A percentile compares a stretch with the other conserved stretches of the same genome.
Conservation (phyloP, 2,329 filamentous ascomycete species). For the Aspergillus amoenus region DNA sequence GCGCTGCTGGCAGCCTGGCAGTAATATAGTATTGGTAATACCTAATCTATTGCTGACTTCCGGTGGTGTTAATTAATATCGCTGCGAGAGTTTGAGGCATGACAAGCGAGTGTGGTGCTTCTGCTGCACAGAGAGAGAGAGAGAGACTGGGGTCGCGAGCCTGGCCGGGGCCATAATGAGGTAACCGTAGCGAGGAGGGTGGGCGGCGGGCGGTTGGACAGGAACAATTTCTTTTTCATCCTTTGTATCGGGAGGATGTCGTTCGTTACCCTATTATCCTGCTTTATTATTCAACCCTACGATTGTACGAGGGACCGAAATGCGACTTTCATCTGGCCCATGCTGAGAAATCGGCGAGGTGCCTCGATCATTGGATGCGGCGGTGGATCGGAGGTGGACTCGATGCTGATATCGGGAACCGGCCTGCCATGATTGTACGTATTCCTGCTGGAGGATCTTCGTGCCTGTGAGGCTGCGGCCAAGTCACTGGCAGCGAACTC, state of each 20-base stretch:
- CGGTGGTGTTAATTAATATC: neutral
- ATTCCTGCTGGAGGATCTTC: neutral
- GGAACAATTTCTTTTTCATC: constrained; percentile 3
- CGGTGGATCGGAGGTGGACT: neutral
- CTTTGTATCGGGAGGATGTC: neutral
- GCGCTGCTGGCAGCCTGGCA: neutral
- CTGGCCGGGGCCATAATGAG: constrained; percentile 1
- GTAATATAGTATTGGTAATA: neutral
- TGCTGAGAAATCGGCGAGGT: neutral
- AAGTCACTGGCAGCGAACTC: too few relatives aligned
- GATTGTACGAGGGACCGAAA: neutral
- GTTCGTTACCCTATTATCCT: neutral
- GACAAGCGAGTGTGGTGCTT: constrained; percentile 5
- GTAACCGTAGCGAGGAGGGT: constrained; percentile 13
- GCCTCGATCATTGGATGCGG: neutral
- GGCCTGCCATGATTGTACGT: neutral
- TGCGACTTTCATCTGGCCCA: neutral
- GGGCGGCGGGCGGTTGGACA: neutral
- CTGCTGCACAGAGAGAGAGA: neutral
- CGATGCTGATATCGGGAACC: neutral
- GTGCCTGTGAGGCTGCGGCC: too few relatives aligned
- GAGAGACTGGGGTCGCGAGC: neutral
- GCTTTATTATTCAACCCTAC: neutral
- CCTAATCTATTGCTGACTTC: neutral
- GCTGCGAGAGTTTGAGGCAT: neutral